Evolutionary conservation across 1,139 yeast species (phyloP), one percentile per base, ranked within the genome.

Genomic region (Geotrichum cucujoidarum): DNA sequence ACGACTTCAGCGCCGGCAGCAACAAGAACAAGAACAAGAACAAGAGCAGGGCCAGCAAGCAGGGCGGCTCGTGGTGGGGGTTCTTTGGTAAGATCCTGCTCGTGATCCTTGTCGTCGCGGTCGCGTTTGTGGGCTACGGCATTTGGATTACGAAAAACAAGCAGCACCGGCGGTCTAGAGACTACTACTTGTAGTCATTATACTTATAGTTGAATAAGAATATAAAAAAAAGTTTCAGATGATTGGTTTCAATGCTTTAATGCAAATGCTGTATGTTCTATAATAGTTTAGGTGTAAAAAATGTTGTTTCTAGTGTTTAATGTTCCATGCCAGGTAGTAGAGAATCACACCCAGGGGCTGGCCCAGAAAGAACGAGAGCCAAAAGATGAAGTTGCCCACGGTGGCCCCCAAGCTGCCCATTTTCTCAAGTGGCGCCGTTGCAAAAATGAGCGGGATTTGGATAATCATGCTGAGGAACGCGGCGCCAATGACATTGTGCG

Each of bases 101-200:
- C 40, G 44, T 66, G 2, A 21, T 69, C 1, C 55, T 71, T 14
- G 51, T 65, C 1, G 51, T 68, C 0, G 57, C 74, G 8, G 60
- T 69, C 4, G 59, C 65, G 21, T 80, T 83, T 71, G 64, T 77
- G 49, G 74, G 64, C 1, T 70, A 73, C 52, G 71, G 80, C 20
- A 62, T 72, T 2, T 72, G 70, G 52, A 68, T 86, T 50, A 76
- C 79, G 8, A 76, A 73, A 59, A 33, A 40, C 25, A 45, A 45
- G 40, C 36, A 47, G 32, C 34, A 38, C n/a, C 32, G 22, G 24
- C 22, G 45, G 30, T 13, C 30, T 8, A 35, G 36, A 39, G 48
- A 45, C 25, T 45, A 45, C 24, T 45, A 45, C 24, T 30, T 39
- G 34, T 45, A 29, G 18, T 33, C 24, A 16, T 36, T n/a, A 13